Base-by-base conservation (phyloP, 2,329 filamentous ascomycete species). In the Colletotrichum tropicale region DNA sequence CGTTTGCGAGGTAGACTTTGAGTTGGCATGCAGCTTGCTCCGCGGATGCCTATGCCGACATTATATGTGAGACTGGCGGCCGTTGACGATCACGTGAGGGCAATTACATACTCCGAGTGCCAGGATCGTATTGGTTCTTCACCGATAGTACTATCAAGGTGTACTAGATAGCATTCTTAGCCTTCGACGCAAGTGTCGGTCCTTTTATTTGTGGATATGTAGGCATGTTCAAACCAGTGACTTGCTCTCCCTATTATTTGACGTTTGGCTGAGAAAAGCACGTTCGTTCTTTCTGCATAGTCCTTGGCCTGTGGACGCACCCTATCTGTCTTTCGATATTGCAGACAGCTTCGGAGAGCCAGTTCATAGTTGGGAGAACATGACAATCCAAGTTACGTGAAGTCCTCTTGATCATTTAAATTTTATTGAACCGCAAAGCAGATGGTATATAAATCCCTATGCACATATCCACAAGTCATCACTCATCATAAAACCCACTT, bases 361-460 rank as follows among this genome's bases (percentile, higher is more conserved):
- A n/a, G 13, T 0, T 48, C 43, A 12, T 13, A 8, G 18, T 48
- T n/a, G 9, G n/a, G 18, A 48, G 43, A 12, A 48, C 18, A 21
- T 48, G 10, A 13, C 3, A 10, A n/a, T 43, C 18, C 18, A 1
- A 48, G 43, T 48, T 4, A n/a, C 10, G 30, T 12, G 9, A 60
- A 69, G 6, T 9, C 8, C 16, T 48, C 13, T 15, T 36, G 2
- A 34, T 64, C 34, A 64, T 32, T 62, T 9, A 55, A 9, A 24
- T 48, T 55, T 73, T 62, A 66, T 75, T 75, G 60, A 74, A 56
- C 32, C 60, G 48, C n/a, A 75, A 75, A 75, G 56, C 70, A 75
- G 73, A 73, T 75, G 70, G 73, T 75, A 73, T 73, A 73, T 68
- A 30, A 26, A 64, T 16, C 62, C 64, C 58, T 65, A 38, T 65